Base-by-base conservation (phyloP, 345 rosid species). In the Salix viminalis region DNA sequence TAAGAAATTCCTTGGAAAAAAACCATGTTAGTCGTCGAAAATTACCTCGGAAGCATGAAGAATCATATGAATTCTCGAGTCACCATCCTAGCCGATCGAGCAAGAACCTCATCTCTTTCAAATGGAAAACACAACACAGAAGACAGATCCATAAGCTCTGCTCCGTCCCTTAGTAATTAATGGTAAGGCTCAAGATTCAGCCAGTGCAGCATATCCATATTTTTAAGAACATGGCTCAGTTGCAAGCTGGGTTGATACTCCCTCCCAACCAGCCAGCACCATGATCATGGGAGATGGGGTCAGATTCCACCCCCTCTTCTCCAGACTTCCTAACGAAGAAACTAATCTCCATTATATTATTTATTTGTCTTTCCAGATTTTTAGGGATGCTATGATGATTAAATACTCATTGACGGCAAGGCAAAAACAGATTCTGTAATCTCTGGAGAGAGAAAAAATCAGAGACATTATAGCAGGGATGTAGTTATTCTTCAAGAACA, bases 361-460 rank as follows among this genome's bases (percentile, higher is more conserved):
- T 1, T 56, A 72, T 70, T 73, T 84, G 84, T 83, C 76, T 66
- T 28, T 28, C 85, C 90, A 87, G 93, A 89, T 88, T 74, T 88
- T 82, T 75, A 79, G 93, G 91, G 92, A 91, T 89, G 66, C 86
- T 84, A 46, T 50, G 64, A 42, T 60, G 46, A 64, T 73, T 13
- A 73, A 67, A 56, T 11, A 30, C 28, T 60, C 16, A 46, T 58
- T 60, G 7, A 19, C 7, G 11, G 39, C 7, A 26, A 15, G 7
- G 24, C 44, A 19, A 4, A 14, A 18, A 7, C 6, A 19, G 65
- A 54, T 46, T 48, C 73, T 13, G 46, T 23, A 50, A 36, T 56
- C 21, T 37, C 4, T 21, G 19, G n/a, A 34, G 36, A 34, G 1
- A 1, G 8, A 5, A 2, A 18, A 37, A 12, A 46, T 68, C 48